Percentiles rank a stretch among this genome's conserved stretches.
Conservation (phyloP, 202 grass and related monocot species). For the Eragrostis tef region DNA sequence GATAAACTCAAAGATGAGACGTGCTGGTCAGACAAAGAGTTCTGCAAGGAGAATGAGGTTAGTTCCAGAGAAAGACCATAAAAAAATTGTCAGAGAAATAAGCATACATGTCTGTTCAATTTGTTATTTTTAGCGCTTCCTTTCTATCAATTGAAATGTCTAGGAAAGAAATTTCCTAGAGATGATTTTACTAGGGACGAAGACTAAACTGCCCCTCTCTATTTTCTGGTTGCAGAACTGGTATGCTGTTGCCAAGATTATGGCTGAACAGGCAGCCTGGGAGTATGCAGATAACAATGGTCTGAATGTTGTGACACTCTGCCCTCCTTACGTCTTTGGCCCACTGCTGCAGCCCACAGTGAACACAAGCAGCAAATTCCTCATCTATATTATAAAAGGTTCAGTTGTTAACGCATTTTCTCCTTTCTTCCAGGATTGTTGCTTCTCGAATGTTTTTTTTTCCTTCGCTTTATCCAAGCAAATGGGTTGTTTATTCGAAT, state of each 20-base stretch:
- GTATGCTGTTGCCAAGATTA: conserved; percentile 31
- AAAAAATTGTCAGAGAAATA: no score
- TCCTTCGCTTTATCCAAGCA: not conserved
- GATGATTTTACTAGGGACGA: not conserved
- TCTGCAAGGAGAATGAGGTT: no score
- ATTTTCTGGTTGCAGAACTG: conserved; percentile 45
- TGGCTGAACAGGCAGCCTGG: conserved; percentile 19
- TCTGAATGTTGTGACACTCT: conserved; percentile 50
- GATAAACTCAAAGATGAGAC: no score
- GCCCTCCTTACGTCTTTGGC: conserved; percentile 57
- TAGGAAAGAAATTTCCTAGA: not conserved
- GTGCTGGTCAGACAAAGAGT: no score
- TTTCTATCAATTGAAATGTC: no score
- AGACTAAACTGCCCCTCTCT: not conserved
- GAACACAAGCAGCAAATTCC: conserved; percentile 54
- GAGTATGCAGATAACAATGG: conserved; percentile 47
- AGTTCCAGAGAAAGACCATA: no score
- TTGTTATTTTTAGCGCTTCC: no score
- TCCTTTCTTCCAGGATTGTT: not conserved
- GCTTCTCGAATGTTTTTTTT: not conserved
- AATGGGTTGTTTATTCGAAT: conserved; percentile 15
- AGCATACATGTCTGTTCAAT: no score
- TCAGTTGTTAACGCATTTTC: not conserved
- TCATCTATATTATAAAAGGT: conserved; percentile 62
- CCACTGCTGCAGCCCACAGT: conserved; percentile 54